Evolutionary conservation across 495 filamentous ascomycete species (phyloP), one percentile per base, ranked within the genome.

Genomic region (Extremus antarcticus): DNA sequence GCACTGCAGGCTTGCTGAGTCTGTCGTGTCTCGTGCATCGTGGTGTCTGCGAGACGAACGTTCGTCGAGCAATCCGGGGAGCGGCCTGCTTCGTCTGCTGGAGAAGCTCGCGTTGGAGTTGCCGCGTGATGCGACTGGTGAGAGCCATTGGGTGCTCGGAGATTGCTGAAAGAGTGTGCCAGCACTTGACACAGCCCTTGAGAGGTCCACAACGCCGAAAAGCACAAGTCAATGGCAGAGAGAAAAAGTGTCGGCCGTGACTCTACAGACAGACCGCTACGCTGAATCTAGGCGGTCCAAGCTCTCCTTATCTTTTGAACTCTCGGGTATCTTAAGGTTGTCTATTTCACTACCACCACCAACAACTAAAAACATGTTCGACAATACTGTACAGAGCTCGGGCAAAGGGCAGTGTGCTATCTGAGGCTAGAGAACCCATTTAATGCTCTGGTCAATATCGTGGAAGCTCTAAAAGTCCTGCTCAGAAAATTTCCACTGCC

Each of bases 111-210:
- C 53, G 55, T 25, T 41, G 45, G 4, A 62, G 41, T 24, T 43
- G 47, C 24, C 59, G 59, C 7, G 49, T 24, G 7, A 58, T 8
- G 24, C 51, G 52, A 21, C 51, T 43, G 20, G 24, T 52, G 51
- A 62, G 50, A 47, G 59, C 59, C 59, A 62, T 62, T 45, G 41
- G 41, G 41, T 45, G 41, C n/a, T 45, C 3, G 4, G 16, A 7
- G 8, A 17, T 21, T 17, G 41, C 17, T 3, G 7, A 45, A 21
- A 17, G 19, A n/a, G 15, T 45, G 19, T n/a, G 17, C 3, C 19
- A n/a, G 41, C 19, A 45, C 41, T 45, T n/a, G n/a, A 21, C 19
- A n/a, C 8, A 45, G 41, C 7, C 41, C 41, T 45, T n/a, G 16
- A 45, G 19, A 45, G 41, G 41, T n/a, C 17, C 29, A 13, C 29